phyloP scores from a whole-genome alignment of 805 yeast species.

The Candida methanosorbosa region DNA sequence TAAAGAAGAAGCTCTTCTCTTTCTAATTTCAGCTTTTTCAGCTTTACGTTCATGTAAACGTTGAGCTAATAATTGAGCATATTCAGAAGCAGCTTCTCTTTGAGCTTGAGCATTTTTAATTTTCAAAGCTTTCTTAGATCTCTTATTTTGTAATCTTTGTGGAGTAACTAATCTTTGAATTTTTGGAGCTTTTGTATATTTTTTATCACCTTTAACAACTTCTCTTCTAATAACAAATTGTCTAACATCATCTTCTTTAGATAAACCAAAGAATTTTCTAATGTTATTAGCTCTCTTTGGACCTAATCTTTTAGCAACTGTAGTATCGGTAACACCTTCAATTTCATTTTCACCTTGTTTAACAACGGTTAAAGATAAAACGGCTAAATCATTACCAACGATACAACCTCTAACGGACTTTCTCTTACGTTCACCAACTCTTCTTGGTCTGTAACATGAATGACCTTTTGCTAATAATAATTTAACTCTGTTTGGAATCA shows the following conservation, averaged over 20 bases:
- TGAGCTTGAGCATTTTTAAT: slow-evolving; percentile 95
- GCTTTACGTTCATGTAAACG: slow-evolving; percentile 98
- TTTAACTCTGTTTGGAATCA: slow-evolving; percentile 99
- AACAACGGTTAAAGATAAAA: slow-evolving; percentile 83
- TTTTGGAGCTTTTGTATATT: slow-evolving; percentile 99
- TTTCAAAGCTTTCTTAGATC: slow-evolving; percentile 90
- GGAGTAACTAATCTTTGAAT: slow-evolving; percentile 99
- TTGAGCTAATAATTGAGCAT: slow-evolving; percentile 97
- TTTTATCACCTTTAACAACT: slow-evolving; percentile 94
- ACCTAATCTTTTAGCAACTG: slow-evolving; percentile 98
- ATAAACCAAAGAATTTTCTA: slow-evolving; percentile 98
- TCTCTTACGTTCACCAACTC: slow-evolving; percentile 99
- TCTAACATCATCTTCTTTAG: slow-evolving; percentile 89
- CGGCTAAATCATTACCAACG: slow-evolving; percentile 95
- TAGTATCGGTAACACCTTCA: slow-evolving; percentile 89
- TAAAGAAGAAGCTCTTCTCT: slow-evolving; percentile 99
- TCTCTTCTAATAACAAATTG: slow-evolving; percentile 96
- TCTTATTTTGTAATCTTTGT: slow-evolving; percentile 98
- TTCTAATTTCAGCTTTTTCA: slow-evolving; percentile 96
- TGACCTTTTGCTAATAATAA: slow-evolving; percentile 87
- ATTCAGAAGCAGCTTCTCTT: slow-evolving; percentile 99
- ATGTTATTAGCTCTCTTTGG: slow-evolving; percentile 99
- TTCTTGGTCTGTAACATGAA: slow-evolving; percentile 99
- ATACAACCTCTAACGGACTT: slow-evolving; percentile 99
- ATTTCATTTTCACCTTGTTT: slow-evolving; percentile 97